phyloP scores from a whole-genome alignment of 73 alveolate species.

The Paramecium octaurelia region DNA sequence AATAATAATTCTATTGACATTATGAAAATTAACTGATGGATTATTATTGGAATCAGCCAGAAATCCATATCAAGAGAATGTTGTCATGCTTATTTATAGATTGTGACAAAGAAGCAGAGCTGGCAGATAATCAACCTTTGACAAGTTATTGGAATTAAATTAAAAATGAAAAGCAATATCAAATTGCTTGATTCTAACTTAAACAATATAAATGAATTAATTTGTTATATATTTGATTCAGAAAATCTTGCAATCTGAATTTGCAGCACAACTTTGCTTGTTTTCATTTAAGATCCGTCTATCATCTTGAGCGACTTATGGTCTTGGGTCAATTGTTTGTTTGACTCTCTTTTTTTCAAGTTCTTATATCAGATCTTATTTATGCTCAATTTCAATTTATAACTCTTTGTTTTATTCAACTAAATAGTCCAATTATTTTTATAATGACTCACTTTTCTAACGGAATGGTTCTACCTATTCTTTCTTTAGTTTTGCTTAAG shows the following conservation, averaged over 20 bases:
- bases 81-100: background rate
- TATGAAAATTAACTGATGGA: no score
- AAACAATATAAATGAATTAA: background rate
- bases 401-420: slow-evolving; percentile 47
- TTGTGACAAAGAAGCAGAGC: background rate
- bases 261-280: background rate
- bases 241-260: background rate
- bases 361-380: background rate
- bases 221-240: slow-evolving; percentile 27
- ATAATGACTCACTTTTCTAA: background rate
- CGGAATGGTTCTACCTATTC: slow-evolving; percentile 21
- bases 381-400: slow-evolving; percentile 16
- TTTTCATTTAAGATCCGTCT: background rate
- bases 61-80: background rate
- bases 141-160: background rate
- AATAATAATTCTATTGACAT: no score
- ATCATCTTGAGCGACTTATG: background rate
- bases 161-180: background rate
- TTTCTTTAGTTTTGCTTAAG: slow-evolving; percentile 16
- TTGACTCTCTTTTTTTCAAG: background rate
- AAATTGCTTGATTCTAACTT: background rate
- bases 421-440: background rate
- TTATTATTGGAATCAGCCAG: no score
- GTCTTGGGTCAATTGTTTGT: background rate
- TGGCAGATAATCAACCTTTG: background rate